Base-by-base conservation (phyloP, 352 stramenopile species). In the Pythium aphanidermatum region DNA sequence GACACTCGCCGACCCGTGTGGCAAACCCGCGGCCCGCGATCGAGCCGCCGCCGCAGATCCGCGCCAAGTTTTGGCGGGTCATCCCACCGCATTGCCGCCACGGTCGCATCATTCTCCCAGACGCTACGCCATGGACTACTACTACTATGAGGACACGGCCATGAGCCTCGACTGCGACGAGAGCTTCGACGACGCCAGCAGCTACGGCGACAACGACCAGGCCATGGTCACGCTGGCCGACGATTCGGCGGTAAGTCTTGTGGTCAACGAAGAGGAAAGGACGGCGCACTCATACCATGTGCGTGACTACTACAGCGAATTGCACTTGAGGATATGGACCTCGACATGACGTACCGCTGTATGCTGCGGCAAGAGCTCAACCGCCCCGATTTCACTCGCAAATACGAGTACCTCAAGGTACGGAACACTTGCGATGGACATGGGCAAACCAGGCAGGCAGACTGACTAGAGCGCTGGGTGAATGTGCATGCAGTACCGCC, bases 391-490 rank as follows among this genome's bases (percentile, higher is more conserved):
- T 92, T 78, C 59, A 70, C 72, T 31, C 60, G 71, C 36, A 70
- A 78, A 34, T 89, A 87, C 55, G 80, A 85, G 38, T 92, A 92
- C 52, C 63, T 92, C 46, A 86, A 86, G 63, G 63, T 71, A 35
- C 19, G 52, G n/a, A n/a, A n/a, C n/a, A n/a, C 16, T 26, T 34
- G 11, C 7, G 12, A 5, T 25, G 36, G 16, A n/a, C 17, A 26
- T n/a, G n/a, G n/a, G n/a, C n/a, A n/a, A n/a, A n/a, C n/a, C n/a
- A n/a, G n/a, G n/a, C n/a, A n/a, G n/a, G n/a, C n/a, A n/a, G n/a
- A n/a, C n/a, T n/a, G n/a, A n/a, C n/a, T n/a, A n/a, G n/a, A n/a
- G n/a, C n/a, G n/a, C n/a, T 35, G 16, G 6, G 3, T 44, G 20
- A n/a, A 33, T 43, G 32, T 5, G 24, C 13, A 19, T 46, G 23